Conservation (phyloP, 495 filamentous ascomycete species). For the Hyaloscypha finlandica region DNA sequence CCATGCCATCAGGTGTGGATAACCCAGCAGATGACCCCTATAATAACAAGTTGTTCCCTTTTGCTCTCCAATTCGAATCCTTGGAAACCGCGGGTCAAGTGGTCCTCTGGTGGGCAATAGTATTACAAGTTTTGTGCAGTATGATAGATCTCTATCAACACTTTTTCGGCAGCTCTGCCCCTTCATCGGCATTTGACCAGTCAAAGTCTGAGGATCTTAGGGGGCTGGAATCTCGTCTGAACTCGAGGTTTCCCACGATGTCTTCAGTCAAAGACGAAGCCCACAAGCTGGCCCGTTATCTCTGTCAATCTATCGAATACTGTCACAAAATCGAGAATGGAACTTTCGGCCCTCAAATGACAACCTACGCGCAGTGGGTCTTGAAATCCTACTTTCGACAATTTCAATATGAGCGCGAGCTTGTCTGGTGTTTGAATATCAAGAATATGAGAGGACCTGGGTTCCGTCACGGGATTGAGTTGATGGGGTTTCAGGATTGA, state of each 20-base stretch:
- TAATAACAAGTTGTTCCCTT: constrained; percentile 6
- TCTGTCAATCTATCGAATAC: constrained; percentile 13
- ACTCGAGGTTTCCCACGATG: constrained; percentile 1
- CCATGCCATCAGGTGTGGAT: not conserved
- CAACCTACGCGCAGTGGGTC: constrained; percentile 11
- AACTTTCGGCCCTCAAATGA: constrained; percentile 6
- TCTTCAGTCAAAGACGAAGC: constrained; percentile 2
- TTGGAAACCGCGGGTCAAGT: not conserved
- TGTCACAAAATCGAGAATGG: constrained; percentile 5
- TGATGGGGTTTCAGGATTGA: constrained; percentile 10
- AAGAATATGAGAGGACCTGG: constrained; percentile 10
- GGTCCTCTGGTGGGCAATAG: constrained; percentile 2
- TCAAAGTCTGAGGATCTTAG: not conserved
- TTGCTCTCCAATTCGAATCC: constrained; percentile 5
- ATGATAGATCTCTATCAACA: not conserved
- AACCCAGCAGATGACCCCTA: constrained; percentile 4
- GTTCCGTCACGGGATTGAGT: constrained; percentile 17
- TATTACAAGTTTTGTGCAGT: not conserved
- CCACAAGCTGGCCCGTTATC: constrained; percentile 4
- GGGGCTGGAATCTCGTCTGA: not conserved
- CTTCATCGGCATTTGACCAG: not conserved
- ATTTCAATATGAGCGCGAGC: not conserved
- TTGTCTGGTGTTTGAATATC: constrained; percentile 8
- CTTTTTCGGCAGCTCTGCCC: not conserved
- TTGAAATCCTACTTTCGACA: constrained; percentile 5